Percentiles rank a stretch among this genome's conserved stretches.
Evolutionary conservation across 2,329 filamentous ascomycete species (phyloP).

Genomic region (Pezizomycotina sp.): DNA sequence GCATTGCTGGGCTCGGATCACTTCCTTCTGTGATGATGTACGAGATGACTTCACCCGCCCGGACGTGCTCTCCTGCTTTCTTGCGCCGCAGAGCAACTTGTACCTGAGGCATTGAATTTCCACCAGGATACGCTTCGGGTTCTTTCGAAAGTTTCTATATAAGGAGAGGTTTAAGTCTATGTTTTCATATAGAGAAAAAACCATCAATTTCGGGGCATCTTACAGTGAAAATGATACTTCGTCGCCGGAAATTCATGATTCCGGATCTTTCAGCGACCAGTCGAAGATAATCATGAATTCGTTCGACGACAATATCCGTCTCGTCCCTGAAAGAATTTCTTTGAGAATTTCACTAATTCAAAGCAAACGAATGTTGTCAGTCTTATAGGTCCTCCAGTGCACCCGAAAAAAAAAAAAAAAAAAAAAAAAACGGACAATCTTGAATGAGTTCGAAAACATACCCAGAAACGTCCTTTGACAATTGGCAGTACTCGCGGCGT

Average conservation of each 20-base stretch:
- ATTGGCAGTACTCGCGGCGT: conserved; percentile 83
- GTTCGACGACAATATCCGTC: conserved; percentile 67
- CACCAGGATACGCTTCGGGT: conserved; percentile 85
- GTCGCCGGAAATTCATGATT: conserved; percentile 56
- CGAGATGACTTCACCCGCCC: conserved; percentile 87
- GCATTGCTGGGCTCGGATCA: conserved; percentile 51
- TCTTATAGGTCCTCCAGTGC: conserved; percentile 15
- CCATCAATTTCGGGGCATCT: conserved; percentile 16
- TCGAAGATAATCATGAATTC: conserved; percentile 83
- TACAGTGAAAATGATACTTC: conserved; percentile 89
- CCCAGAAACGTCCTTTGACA: conserved; percentile 85
- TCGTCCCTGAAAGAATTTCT: conserved; percentile 92
- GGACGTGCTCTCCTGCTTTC: conserved; percentile 68
- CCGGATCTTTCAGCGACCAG: conserved; percentile 73
- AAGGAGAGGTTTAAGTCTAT: conserved; percentile 21
- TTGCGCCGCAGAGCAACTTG: conserved; percentile 85
- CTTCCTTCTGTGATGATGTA: conserved; percentile 69
- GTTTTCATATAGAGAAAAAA: neutral
- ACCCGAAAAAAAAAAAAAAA: too few species aligned
- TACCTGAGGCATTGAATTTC: conserved; percentile 87
- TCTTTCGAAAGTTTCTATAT: conserved; percentile 69
- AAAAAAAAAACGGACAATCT: too few species aligned
- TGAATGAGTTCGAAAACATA: conserved; percentile 31
- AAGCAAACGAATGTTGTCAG: conserved; percentile 11
- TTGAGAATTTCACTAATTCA: conserved; percentile 57